Evolutionary conservation across 257 asterid species (phyloP).

Genomic region (Linderniella brevidens): DNA sequence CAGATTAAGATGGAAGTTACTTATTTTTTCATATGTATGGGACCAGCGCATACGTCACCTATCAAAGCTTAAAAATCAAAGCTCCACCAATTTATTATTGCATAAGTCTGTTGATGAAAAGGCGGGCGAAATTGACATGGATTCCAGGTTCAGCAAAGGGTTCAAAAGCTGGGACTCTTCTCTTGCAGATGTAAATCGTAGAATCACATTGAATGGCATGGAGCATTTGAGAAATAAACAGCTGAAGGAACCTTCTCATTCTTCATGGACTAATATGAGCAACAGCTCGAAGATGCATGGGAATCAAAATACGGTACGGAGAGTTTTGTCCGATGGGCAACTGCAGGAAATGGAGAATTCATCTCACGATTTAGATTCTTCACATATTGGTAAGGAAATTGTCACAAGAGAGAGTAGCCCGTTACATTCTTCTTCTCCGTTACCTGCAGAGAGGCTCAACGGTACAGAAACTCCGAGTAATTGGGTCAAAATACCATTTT

Average conservation of each 20-base stretch:
- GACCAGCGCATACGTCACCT: constrained; percentile 63
- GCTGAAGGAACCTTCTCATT: constrained; percentile 16
- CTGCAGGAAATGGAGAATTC: constrained; percentile 26
- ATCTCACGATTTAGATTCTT: constrained; percentile 30
- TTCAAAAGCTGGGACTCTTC: constrained; percentile 54
- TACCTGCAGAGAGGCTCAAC: constrained; percentile 25
- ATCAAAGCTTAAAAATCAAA: constrained; percentile 26
- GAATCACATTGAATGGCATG: constrained; percentile 16
- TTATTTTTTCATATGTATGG: constrained; percentile 76
- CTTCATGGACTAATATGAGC: constrained; percentile 17
- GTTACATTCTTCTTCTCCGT: constrained; percentile 20
- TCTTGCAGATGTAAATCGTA: constrained; percentile 30
- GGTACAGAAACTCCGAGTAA: constrained; percentile 28
- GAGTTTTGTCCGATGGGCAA: constrained; percentile 51
- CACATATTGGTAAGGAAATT: constrained; percentile 30
- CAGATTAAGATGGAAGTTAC: constrained; percentile 52
- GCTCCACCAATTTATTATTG: constrained; percentile 16
- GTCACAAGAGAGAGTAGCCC: constrained; percentile 18
- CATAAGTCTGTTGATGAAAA: constrained; percentile 22
- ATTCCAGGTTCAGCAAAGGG: constrained; percentile 36
- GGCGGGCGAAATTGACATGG: constrained; percentile 20
- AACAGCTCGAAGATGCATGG: constrained; percentile 17
- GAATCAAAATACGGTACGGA: constrained; percentile 27
- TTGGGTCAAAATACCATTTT: constrained; percentile 67
- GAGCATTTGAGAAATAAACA: constrained; percentile 18